phyloP scores from a whole-genome alignment of 495 filamentous ascomycete genomes.

The Xylaria scruposa region DNA sequence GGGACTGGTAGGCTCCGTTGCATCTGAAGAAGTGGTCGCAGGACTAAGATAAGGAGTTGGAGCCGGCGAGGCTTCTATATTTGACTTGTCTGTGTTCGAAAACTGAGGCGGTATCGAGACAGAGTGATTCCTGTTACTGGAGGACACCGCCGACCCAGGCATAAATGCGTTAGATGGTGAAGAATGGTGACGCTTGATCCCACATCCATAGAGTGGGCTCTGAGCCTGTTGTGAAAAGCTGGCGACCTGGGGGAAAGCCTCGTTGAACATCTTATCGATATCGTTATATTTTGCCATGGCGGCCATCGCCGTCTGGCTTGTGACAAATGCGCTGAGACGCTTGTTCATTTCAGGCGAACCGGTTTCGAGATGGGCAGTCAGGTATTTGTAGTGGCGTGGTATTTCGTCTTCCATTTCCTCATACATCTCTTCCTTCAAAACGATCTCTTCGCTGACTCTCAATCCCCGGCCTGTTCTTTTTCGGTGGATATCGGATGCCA shows the following conservation, averaged over 20 bases:
- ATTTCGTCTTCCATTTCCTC: conserved; percentile 87
- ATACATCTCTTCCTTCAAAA: conserved; percentile 95
- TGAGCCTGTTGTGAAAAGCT: conserved; percentile 32
- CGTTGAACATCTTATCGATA: conserved; percentile 54
- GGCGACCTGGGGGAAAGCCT: conserved; percentile 49
- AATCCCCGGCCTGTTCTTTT: conserved; percentile 84
- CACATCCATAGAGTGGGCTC: conserved; percentile 33
- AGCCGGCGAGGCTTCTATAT: conserved; percentile 19
- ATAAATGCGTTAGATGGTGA: conserved; percentile 21
- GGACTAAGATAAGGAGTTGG: conserved; percentile 41
- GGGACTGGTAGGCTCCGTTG: conserved; percentile 28
- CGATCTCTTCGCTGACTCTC: conserved; percentile 85
- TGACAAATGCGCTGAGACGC: conserved; percentile 63
- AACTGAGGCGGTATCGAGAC: conserved; percentile 31
- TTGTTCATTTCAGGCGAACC: conserved; percentile 62
- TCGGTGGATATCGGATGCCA: conserved; percentile 90
- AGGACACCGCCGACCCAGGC: conserved; percentile 24
- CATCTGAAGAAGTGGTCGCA: conserved; percentile 29
- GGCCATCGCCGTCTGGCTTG: conserved; percentile 64
- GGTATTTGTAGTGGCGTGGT: conserved; percentile 57
- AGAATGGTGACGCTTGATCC: conserved; percentile 23
- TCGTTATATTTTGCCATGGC: conserved; percentile 57
- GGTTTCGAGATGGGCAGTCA: conserved; percentile 62
- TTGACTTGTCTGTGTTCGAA: conserved; percentile 3
- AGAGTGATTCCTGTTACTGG: conserved; percentile 28